A percentile compares a stretch with the other conserved stretches of the same genome.
Evolutionary conservation across 768 basidiomycete genomes (phyloP).

Genomic region (Tricholoma terreum): DNA sequence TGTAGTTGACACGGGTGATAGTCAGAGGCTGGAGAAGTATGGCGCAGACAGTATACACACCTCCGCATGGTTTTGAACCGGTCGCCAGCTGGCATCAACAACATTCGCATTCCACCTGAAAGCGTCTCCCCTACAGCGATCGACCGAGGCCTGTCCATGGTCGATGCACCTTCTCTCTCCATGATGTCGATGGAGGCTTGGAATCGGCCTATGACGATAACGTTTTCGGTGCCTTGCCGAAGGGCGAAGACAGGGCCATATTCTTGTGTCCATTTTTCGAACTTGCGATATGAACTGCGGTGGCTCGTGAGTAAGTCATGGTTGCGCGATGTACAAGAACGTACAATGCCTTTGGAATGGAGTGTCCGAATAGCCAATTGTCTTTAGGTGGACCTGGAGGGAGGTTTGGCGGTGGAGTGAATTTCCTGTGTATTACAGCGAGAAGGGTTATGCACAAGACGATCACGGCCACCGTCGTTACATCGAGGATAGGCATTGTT

Average conservation of each 20-base stretch:
- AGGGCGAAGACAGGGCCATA: conserved; percentile 63
- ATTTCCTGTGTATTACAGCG: not conserved
- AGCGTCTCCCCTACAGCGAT: conserved; percentile 61
- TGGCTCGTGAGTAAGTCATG: not conserved
- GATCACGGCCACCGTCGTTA: not conserved
- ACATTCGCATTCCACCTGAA: conserved; percentile 54
- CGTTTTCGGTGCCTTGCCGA: conserved; percentile 43
- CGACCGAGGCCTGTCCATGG: conserved; percentile 52
- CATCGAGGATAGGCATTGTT: too few relatives aligned
- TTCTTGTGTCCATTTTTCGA: conserved; percentile 56
- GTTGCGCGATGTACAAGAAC: not conserved
- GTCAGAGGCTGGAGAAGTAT: not conserved
- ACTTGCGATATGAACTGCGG: conserved; percentile 45
- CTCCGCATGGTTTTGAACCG: conserved; percentile 59
- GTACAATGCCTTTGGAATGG: conserved; percentile 5
- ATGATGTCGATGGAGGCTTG: conserved; percentile 63
- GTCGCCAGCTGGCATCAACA: conserved; percentile 56
- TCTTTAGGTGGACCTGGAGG: conserved; percentile 3
- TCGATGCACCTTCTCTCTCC: conserved; percentile 59
- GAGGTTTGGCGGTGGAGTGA: not conserved
- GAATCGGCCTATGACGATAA: conserved; percentile 47
- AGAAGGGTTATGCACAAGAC: not conserved
- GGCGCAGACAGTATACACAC: conserved; percentile 25
- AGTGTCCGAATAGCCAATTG: conserved; percentile 1
- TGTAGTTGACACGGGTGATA: too few relatives aligned